Base-by-base conservation (phyloP, 352 stramenopile species). In the Pythium pectinolyticum region DNA sequence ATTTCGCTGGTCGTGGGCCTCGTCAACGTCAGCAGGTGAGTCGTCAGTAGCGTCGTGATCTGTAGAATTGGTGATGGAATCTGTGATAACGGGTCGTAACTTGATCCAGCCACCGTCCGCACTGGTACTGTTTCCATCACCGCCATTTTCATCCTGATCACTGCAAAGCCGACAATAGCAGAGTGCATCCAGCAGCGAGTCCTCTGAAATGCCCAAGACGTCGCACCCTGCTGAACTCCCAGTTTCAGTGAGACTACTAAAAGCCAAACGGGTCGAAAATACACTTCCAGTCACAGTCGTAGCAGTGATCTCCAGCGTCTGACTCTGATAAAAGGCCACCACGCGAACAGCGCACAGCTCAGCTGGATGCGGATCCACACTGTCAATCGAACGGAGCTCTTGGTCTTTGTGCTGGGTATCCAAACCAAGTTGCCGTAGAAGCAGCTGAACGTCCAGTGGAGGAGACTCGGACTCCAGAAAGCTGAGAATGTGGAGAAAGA, bases 111-210 rank as follows among this genome's bases (percentile, higher is more conserved):
- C 11, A 22, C n/a, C n/a, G n/a, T n/a, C n/a, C n/a, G n/a, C n/a
- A n/a, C n/a, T n/a, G n/a, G n/a, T n/a, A n/a, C n/a, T n/a, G n/a
- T n/a, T n/a, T n/a, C n/a, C n/a, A n/a, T n/a, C n/a, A n/a, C n/a
- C n/a, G n/a, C n/a, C n/a, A n/a, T n/a, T n/a, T n/a, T n/a, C n/a
- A 39, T 22, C 30, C 17, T 30, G 15, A 15, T 30, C 15, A 9
- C 25, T 22, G 24, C 55, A 54, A 14, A 61, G 20, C 20, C 41
- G 55, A 28, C 55, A 61, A 25, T 47, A 22, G 12, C 37, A 14
- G 1, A 61, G 20, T 7, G 37, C n/a, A 11, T 37, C 30, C 12
- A 37, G 11, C 24, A 61, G n/a, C 9, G 55, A 61, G 0, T 54
- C 43, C n/a, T 61, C 55, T 20, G 25, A 24, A 19, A 61, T 12